These are phyloP conservation scores for Striga hermonthica DNA, from an alignment of 305 asterid species.

Conservation along the genomic window DNA sequence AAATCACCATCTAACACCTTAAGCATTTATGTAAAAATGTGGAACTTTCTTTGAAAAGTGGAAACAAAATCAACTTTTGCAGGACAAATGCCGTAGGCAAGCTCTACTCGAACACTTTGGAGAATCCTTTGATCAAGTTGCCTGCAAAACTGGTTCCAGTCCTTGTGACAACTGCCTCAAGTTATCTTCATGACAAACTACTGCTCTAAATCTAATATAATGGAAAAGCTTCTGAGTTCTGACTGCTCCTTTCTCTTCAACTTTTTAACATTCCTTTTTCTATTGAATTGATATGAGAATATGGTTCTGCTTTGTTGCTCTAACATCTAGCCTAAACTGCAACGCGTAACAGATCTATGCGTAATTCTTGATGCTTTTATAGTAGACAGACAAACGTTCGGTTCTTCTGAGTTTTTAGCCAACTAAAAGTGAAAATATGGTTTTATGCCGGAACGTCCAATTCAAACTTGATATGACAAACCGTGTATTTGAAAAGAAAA, in stretches of 20 bases:
- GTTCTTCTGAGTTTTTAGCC: no score
- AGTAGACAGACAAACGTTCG: no score
- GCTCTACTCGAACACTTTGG: slow-evolving; percentile 80
- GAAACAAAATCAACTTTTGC: slow-evolving; percentile 31
- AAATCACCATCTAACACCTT: not conserved
- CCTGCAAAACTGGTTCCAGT: slow-evolving; percentile 68
- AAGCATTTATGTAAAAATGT: slow-evolving; percentile 1
- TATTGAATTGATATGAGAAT: no score
- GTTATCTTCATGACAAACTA: slow-evolving; percentile 36
- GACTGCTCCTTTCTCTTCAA: not conserved
- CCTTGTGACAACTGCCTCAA: slow-evolving; percentile 95
- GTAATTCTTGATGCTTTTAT: no score
- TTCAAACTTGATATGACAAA: no score
- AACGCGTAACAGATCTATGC: no score
- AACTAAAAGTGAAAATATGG: no score
- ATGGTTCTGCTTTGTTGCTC: no score
- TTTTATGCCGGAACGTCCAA: no score
- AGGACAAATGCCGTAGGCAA: slow-evolving; percentile 82
- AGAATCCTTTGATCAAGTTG: slow-evolving; percentile 55
- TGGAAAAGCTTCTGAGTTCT: not conserved
- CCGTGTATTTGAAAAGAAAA: no score
- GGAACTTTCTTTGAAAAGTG: slow-evolving; percentile 3
- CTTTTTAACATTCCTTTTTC: not conserved
- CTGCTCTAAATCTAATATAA: not conserved
- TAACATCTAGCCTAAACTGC: no score